Percentiles rank a stretch among this genome's conserved stretches.
Evolutionary conservation across 2,329 filamentous ascomycete genomes (phyloP).

Genomic region (Trichoderma sp.): DNA sequence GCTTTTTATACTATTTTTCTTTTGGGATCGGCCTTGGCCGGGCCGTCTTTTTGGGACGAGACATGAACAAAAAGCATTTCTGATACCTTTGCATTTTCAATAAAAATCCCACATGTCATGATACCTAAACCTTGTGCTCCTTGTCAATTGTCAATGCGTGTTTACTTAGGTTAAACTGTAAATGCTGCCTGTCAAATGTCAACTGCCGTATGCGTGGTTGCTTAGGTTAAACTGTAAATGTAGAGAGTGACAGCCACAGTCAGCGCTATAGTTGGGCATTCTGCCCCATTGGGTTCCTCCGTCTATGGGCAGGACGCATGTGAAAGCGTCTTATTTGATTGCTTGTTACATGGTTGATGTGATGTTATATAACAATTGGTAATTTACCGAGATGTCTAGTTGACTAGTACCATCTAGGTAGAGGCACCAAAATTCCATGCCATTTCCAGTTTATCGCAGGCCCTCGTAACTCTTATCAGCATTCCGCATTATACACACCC

Average conservation of each 20-base stretch:
- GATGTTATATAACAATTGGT: not conserved
- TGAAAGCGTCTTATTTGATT: not conserved
- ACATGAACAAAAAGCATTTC: constrained; percentile 25
- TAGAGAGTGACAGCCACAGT: not conserved
- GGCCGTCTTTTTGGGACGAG: constrained; percentile 19
- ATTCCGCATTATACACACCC: not conserved
- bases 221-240: not conserved
- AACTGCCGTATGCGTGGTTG: not conserved
- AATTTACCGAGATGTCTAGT: not conserved
- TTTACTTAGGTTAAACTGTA: not conserved
- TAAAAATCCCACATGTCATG: constrained; percentile 13
- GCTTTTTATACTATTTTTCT: constrained; percentile 2
- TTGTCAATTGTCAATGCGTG: not conserved
- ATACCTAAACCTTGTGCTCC: not conserved
- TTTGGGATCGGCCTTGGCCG: constrained; percentile 11
- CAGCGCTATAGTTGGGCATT: too few relatives aligned
- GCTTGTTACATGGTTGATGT: too few relatives aligned
- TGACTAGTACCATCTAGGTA: not conserved
- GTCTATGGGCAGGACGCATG: not conserved
- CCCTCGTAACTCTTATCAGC: not conserved
- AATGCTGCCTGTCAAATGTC: not conserved
- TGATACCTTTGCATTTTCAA: constrained; percentile 28
- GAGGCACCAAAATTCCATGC: not conserved
- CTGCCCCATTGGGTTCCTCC: not conserved
- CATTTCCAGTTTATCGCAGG: too few relatives aligned